phyloP scores from a whole-genome alignment of 495 filamentous ascomycete genomes.

The Penicillium herquei region DNA sequence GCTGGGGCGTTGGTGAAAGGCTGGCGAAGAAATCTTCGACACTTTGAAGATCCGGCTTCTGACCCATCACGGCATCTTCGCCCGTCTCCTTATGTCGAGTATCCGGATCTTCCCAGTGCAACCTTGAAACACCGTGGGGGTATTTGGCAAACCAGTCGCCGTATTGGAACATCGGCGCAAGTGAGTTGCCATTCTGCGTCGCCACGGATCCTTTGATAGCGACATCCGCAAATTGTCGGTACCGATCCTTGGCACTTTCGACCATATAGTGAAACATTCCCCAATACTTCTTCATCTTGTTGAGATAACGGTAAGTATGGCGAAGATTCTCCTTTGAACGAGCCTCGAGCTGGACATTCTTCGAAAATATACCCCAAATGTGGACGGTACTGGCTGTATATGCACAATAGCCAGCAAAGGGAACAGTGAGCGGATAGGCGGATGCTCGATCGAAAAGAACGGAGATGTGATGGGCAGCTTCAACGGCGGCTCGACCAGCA shows the following conservation, averaged over 20 bases:
- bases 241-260: slow-evolving; percentile 88
- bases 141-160: slow-evolving; percentile 98
- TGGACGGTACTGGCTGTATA: slow-evolving; percentile 92
- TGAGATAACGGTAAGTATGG: slow-evolving; percentile 83
- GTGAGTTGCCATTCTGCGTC: slow-evolving; percentile 50
- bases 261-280: slow-evolving; percentile 97
- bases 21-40: slow-evolving; percentile 94
- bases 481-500: slow-evolving; percentile 71
- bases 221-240: slow-evolving; percentile 80
- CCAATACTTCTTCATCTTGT: slow-evolving; percentile 96
- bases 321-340: slow-evolving; percentile 83
- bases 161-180: slow-evolving; percentile 80
- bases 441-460: slow-evolving; percentile 76
- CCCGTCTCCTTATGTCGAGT: slow-evolving; percentile 66
- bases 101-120: slow-evolving; percentile 79
- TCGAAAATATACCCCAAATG: slow-evolving; percentile 86
- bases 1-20: slow-evolving; percentile 63
- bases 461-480: slow-evolving; percentile 89
- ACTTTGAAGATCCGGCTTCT: slow-evolving; percentile 84
- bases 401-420: slow-evolving; percentile 92
- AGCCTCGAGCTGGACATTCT: slow-evolving; percentile 69
- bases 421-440: slow-evolving; percentile 77
- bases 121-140: slow-evolving; percentile 82
- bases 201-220: slow-evolving; percentile 48
- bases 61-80: slow-evolving; percentile 77